Base-by-base conservation (phyloP, 2,329 filamentous ascomycete genomes). In the Trichoderma afroharzianum region DNA sequence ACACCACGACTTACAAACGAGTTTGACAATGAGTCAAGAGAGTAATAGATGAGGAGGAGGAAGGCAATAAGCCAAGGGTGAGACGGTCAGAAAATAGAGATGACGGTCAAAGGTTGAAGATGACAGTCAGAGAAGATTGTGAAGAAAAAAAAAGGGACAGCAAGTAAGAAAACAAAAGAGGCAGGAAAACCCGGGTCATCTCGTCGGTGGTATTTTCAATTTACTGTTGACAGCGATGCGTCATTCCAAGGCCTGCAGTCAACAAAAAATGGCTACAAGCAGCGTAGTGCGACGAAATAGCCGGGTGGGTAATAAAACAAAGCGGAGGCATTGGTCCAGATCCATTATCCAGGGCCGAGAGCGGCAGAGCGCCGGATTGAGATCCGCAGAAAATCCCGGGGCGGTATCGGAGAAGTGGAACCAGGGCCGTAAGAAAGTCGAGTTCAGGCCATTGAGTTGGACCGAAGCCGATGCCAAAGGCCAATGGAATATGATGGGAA, bases 351-450 rank as follows among this genome's bases (percentile, higher is more conserved):
- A 4, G 30, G 18, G 26, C 57, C 53, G 66, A 69, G 57, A 69
- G 57, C 55, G 66, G 55, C 66, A 47, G 57, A 69, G 36, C 5
- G 26, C 36, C 66, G 33, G 36, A 14, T 33, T 30, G 36, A 14
- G 43, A 30, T 26, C 66, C 66, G 36, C 66, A 55, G 58, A 70
- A 33, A 24, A 55, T 32, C 58, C 55, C 55, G 57, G 57, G 58
- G 57, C 58, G 63, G 43, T 36, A 68, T 62, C 70, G 70, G 70
- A 63, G 57, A 63, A 64, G 43, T 61, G 62, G 69, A 36, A 71
- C 62, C 61, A n/a, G 70, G 43, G 36, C 70, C 32, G 57, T 61
- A 26, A 32, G 14, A 24, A 33, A 36, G n/a, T 9, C 6, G 15
- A 32, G n/a, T 64, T 43, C 43, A 24, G 43, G 28, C 14, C 28